A percentile compares a stretch with the other conserved stretches of the same genome.
Evolutionary conservation across 257 asterid species (phyloP).

Genomic region (Plantago ovata): DNA sequence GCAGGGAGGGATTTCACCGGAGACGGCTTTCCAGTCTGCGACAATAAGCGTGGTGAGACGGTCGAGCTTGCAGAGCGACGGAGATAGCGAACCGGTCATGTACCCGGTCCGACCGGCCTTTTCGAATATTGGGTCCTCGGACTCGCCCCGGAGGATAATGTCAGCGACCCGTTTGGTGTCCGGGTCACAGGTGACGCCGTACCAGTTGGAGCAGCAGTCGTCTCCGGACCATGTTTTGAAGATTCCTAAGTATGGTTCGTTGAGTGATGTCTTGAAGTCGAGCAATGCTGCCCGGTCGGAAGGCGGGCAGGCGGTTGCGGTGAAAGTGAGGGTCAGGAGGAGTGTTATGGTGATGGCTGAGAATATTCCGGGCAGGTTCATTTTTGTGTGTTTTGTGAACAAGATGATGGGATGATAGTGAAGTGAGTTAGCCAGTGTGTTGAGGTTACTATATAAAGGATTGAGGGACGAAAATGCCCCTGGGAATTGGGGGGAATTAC

Average conservation of each 20-base stretch:
- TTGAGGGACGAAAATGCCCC: not conserved
- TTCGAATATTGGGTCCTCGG: constrained; percentile 85
- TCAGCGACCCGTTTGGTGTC: constrained; percentile 73
- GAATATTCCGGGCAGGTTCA: constrained; percentile 22
- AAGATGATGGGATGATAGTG: not conserved
- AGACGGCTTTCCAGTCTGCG: constrained; percentile 89
- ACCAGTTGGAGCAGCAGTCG: constrained; percentile 76
- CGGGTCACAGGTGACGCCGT: constrained; percentile 89
- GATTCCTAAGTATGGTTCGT: constrained; percentile 78
- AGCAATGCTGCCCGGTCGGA: constrained; percentile 67
- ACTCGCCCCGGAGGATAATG: constrained; percentile 84
- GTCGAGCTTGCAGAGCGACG: constrained; percentile 68
- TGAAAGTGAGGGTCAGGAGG: constrained; percentile 24
- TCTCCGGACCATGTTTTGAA: constrained; percentile 75
- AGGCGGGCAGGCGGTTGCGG: constrained; percentile 57
- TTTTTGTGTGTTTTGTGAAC: not conserved
- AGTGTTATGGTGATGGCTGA: constrained; percentile 25
- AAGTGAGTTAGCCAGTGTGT: not conserved
- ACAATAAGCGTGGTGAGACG: constrained; percentile 70
- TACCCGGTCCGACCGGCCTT: constrained; percentile 89
- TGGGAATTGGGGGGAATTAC: not conserved
- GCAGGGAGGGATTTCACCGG: constrained; percentile 83
- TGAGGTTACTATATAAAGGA: not conserved
- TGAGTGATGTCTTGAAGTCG: constrained; percentile 53
- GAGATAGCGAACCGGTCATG: constrained; percentile 85